A percentile compares a stretch with the other conserved stretches of the same genome.
phyloP scores from a whole-genome alignment of 2,329 filamentous ascomycete species.

The Colletotrichum sp. region DNA sequence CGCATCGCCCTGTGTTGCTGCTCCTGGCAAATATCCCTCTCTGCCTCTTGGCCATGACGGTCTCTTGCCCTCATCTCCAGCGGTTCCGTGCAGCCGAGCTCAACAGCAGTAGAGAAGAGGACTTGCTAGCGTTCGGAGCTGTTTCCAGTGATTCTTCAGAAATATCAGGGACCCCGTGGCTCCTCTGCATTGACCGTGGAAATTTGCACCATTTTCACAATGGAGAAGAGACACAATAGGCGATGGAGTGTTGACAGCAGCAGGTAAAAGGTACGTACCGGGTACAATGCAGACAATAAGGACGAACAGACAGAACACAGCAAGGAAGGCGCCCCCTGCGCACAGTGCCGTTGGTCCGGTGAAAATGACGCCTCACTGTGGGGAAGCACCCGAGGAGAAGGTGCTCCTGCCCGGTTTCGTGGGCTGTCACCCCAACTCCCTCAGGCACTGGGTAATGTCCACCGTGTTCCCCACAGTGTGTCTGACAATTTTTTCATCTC shows the following conservation, averaged over 20 bases:
- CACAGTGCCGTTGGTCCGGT: neutral
- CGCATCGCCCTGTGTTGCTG: neutral
- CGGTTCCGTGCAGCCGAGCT: neutral
- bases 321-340: neutral
- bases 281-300: neutral
- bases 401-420: neutral
- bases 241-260: neutral
- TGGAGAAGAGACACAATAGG: neutral
- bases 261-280: neutral
- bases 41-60: neutral
- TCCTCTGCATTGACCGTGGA: constrained; percentile 15
- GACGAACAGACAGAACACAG: neutral
- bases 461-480: constrained; percentile 1
- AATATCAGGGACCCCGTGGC: neutral
- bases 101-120: neutral
- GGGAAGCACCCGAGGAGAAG: neutral
- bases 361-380: neutral
- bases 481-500: neutral
- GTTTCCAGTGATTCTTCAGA: neutral
- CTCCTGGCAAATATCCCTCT: neutral
- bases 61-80: neutral
- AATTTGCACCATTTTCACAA: constrained; percentile 4
- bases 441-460: neutral
- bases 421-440: neutral
- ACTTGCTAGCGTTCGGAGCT: neutral